A percentile compares a stretch with the other conserved stretches of the same genome.
These are phyloP conservation scores for Gnetum montanum DNA, from an alignment of 75 land plant species.

Conservation along the genomic window DNA sequence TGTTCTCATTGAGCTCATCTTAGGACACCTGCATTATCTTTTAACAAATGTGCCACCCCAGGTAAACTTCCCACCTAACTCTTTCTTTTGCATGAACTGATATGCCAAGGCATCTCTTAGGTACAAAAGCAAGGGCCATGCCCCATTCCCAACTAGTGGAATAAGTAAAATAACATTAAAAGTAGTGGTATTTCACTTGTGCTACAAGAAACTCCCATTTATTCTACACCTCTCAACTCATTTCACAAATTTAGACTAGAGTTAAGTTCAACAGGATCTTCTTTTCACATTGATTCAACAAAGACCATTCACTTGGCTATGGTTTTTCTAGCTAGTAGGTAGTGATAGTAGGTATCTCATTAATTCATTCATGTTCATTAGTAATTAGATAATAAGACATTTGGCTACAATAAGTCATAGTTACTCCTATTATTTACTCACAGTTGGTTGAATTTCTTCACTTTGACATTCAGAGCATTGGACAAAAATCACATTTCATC, in stretches of 20 bases:
- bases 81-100: conserved; percentile 20
- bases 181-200: conserved; percentile 40
- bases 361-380: conserved; percentile 24
- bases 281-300: conserved; percentile 24
- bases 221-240: conserved; percentile 43
- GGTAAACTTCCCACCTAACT: conserved; percentile 28
- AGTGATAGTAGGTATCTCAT: conserved; percentile 22
- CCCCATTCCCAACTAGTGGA: conserved; percentile 20
- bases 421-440: conserved; percentile 27
- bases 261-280: conserved; percentile 27
- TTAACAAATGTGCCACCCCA: too few relatives aligned
- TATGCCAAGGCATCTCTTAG: conserved; percentile 6
- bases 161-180: conserved; percentile 28
- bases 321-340: conserved; percentile 25
- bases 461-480: conserved; percentile 35
- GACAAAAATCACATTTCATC: too few relatives aligned
- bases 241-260: conserved; percentile 27
- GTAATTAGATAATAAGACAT: conserved; percentile 23
- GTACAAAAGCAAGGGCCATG: conserved; percentile 22
- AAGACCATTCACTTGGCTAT: conserved; percentile 29
- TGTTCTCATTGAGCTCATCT: too few relatives aligned
- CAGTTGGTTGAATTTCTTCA: too few relatives aligned
- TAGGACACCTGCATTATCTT: too few relatives aligned
- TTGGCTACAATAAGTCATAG: conserved; percentile 24
- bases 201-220: conserved; percentile 21